Conservation (phyloP, 352 stramenopile species). For the Phytophthora niederhauseri region DNA sequence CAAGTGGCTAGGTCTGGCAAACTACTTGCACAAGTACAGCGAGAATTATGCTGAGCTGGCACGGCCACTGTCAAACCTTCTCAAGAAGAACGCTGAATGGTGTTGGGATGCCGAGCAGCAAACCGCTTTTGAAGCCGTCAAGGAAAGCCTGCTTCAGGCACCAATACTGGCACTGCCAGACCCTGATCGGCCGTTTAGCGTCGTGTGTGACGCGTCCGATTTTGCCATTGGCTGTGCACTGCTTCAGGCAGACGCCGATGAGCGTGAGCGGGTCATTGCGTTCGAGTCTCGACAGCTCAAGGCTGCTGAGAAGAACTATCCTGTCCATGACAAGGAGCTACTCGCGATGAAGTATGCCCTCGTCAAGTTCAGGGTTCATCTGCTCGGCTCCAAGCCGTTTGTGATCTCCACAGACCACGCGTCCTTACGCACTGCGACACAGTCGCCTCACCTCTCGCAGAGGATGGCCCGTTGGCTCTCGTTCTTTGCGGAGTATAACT, state of each 20-base stretch:
- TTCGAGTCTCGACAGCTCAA: constrained; percentile 26
- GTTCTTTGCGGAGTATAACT: constrained; percentile 41
- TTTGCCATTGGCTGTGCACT: constrained; percentile 2
- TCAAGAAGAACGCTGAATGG: not conserved
- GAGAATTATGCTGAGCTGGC: constrained; percentile 16
- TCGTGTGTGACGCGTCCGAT: constrained; percentile 7
- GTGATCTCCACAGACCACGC: constrained; percentile 15
- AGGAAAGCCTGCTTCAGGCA: not conserved
- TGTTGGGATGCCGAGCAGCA: not conserved
- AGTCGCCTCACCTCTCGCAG: constrained; percentile 15
- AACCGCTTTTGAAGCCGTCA: not conserved
- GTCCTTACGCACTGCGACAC: too few relatives aligned
- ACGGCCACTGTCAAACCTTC: not conserved
- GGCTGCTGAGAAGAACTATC: not conserved
- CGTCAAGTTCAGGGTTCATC: constrained; percentile 33
- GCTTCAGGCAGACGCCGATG: constrained; percentile 27
- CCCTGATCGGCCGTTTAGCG: not conserved
- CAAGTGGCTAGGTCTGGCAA: constrained; percentile 23
- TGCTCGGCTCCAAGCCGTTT: constrained; percentile 19
- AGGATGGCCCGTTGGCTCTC: constrained; percentile 24
- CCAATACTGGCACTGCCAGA: not conserved
- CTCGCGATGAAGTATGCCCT: constrained; percentile 34
- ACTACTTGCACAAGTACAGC: constrained; percentile 29
- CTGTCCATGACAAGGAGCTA: constrained; percentile 8
- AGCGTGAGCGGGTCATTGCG: constrained; percentile 3